Base-by-base conservation (phyloP, 371 early-diverging fungal species). In the Saksenaea vasiformis region DNA sequence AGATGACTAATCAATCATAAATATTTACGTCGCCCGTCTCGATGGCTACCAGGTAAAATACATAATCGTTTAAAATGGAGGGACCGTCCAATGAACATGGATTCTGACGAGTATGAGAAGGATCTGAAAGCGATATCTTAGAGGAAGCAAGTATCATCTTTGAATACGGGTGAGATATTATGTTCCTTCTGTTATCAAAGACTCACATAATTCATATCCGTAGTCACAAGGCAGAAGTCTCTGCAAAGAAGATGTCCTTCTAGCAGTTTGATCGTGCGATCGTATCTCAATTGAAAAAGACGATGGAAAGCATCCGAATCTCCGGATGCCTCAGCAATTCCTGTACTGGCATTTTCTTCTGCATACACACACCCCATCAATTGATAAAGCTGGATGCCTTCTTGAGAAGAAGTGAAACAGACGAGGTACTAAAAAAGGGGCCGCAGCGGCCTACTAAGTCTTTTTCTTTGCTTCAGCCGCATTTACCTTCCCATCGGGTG, bases 221-320 rank as follows among this genome's bases (percentile, higher is more conserved):
- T 7, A 27, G 31, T 41, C 31, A 60, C 31, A 19, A 60, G 31
- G 27, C 60, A 60, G 43, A 60, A 60, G 60, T 60, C 60, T 43
- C 43, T 60, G 44, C 60, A 60, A 19, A 60, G 44, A 17, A 60
- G 9, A n/a, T 60, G 60, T 4, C 60, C 60, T n/a, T 39, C 44
- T 22, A 44, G 60, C 24, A 60, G 14, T 15, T 38, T 39, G 28
- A 60, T 9, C 24, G 38, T 60, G n/a, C 27, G 43, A 28, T 60
- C n/a, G 28, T 60, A 60, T n/a, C 43, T 38, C 14, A 41, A 43
- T 28, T 41, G 28, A 60, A 60, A 44, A 60, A 60, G 44, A 17
- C 44, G 34, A 9, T 14, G 60, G 43, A 55, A 55, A 1, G 15
- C 34, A 55, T 34, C 36, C 5, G 31, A 2, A n/a, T 15, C 36